Evolutionary conservation across 2,329 filamentous ascomycete species (phyloP), one percentile per base, ranked within the genome.

Genomic region (Fusarium sterilihyphosum): DNA sequence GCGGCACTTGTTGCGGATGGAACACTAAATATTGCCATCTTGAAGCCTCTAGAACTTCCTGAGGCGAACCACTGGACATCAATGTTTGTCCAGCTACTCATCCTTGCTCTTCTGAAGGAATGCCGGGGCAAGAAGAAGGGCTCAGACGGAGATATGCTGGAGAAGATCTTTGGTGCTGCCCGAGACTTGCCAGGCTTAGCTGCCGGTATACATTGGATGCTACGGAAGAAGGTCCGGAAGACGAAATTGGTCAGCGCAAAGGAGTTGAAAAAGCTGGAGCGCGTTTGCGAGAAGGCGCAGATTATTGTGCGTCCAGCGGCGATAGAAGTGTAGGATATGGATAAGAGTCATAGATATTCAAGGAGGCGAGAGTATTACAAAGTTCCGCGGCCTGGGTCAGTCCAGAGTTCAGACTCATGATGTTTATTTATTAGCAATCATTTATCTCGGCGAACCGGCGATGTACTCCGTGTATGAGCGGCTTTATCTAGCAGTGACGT

Each of bases 71-170:
- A 90, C 13, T 95, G 93, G 83, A 94, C 94, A 0, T 91, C 89
- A 65, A 89, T 90, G 31, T 96, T 98, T 79, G 87, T 95, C 52
- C 94, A 98, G 81, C 85, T 96, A 13, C 84, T 98, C 74, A 86
- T 98, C 22, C 91, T 96, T 56, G 93, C 91, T 5, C 83, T 95
- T 18, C 89, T 98, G 38, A 87, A 94, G 52, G 89, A 92, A 75
- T 90, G 91, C 22, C 81, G 84, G 67, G 79, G 82, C 35, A 81
- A 84, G 67, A 79, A 81, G 37, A 84, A 86, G 62, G 83, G 77
- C 9, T 80, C 81, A 4, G 85, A 86, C 69, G 87, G 91, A 71
- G 88, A 91, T 65, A 85, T 86, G 4, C 83, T 97, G 35, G 85
- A 89, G 71, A 91, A 91, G 56, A 84, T 94, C 4, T 94, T 98